A percentile compares a stretch with the other conserved stretches of the same genome.
Evolutionary conservation across 805 yeast genomes (phyloP).

Genomic region (Kodamaea kaohsiungensis): DNA sequence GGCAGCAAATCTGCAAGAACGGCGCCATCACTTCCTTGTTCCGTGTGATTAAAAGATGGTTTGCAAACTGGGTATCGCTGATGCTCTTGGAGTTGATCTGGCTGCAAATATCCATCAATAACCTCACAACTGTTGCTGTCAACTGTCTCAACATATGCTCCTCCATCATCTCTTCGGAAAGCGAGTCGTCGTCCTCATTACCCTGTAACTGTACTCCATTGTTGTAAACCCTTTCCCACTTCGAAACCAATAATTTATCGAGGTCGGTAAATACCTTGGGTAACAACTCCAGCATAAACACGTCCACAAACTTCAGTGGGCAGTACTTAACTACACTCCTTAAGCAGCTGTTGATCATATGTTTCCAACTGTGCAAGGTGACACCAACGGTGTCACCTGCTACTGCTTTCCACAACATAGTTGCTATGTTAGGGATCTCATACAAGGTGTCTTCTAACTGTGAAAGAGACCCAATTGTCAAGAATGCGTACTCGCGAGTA

Average conservation of each 20-base stretch:
- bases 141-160: constrained; percentile 91
- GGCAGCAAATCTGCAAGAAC: constrained; percentile 70
- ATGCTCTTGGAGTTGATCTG: constrained; percentile 60
- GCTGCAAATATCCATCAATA: constrained; percentile 84
- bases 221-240: constrained; percentile 70
- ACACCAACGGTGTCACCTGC: constrained; percentile 80
- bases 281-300: constrained; percentile 74
- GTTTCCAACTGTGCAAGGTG: constrained; percentile 95
- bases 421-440: constrained; percentile 80
- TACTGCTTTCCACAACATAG: constrained; percentile 77
- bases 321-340: constrained; percentile 87
- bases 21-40: constrained; percentile 74
- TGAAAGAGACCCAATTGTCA: constrained; percentile 86
- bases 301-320: constrained; percentile 65
- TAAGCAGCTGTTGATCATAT: constrained; percentile 86
- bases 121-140: constrained; percentile 86
- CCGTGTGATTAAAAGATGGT: constrained; percentile 65
- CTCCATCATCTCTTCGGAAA: constrained; percentile 98
- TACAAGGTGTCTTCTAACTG: constrained; percentile 88
- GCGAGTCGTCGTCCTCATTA: constrained; percentile 70
- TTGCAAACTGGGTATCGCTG: constrained; percentile 61
- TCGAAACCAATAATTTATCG: constrained; percentile 68
- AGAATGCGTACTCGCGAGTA: constrained; percentile 92
- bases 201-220: constrained; percentile 60
- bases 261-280: constrained; percentile 75